Evolutionary conservation across 148 eudicot genomes (phyloP).

Genomic region (Camellia sinensis): DNA sequence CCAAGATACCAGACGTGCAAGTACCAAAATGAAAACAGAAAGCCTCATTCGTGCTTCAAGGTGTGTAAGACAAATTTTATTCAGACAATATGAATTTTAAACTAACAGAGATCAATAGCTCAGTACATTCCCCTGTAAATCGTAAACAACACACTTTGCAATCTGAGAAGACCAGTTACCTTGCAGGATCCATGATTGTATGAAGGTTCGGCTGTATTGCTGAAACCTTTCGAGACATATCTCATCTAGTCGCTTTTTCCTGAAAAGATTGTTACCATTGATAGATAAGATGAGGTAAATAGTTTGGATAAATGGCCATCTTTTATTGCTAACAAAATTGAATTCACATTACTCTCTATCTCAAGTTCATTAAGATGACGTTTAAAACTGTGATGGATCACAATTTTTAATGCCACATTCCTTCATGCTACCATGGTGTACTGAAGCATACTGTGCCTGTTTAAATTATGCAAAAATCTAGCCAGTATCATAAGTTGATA

Average conservation of each 20-base stretch:
- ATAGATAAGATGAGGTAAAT: background rate
- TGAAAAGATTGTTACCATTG: conserved; percentile 24
- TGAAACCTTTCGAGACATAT: conserved; percentile 85
- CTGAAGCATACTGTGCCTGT: background rate
- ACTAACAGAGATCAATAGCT: background rate
- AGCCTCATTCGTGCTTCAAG: background rate
- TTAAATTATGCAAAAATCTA: background rate
- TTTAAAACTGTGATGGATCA: background rate
- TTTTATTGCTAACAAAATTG: background rate
- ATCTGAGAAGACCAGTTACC: conserved; percentile 37
- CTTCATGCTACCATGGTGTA: background rate
- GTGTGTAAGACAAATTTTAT: background rate
- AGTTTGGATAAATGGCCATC: background rate
- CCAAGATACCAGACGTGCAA: background rate
- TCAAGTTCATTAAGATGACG: background rate
- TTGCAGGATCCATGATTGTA: conserved; percentile 97
- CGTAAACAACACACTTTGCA: background rate
- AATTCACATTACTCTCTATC: background rate
- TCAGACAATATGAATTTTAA: background rate
- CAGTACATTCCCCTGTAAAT: background rate
- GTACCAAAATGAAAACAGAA: background rate
- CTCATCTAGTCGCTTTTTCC: conserved; percentile 95
- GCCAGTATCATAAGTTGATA: background rate
- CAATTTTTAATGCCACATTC: conserved; percentile 5
- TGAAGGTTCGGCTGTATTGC: conserved; percentile 80